phyloP scores from a whole-genome alignment of 257 asterid genomes.

The Thymus mandschuricus region DNA sequence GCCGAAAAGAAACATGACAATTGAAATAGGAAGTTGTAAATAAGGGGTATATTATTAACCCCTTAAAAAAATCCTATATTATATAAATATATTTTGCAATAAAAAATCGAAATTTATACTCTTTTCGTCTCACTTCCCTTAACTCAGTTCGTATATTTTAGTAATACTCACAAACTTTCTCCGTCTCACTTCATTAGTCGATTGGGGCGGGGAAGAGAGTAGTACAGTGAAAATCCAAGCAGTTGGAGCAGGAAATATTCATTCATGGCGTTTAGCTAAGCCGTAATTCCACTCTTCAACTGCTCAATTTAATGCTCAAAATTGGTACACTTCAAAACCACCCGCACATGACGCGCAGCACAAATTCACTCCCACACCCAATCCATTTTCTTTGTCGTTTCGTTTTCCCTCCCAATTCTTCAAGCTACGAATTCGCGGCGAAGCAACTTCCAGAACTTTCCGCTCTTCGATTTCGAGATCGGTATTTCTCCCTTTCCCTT shows the following conservation, averaged over 20 bases:
- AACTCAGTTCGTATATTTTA: no score
- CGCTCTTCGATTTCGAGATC: not conserved
- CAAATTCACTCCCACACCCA: not conserved
- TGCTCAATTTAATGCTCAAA: not conserved
- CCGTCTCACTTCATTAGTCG: no score
- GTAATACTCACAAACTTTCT: no score
- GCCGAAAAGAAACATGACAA: no score
- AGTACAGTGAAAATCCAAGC: no score
- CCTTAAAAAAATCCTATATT: no score
- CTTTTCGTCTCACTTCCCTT: no score
- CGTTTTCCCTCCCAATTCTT: not conserved
- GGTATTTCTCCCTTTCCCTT: not conserved
- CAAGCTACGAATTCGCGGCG: not conserved
- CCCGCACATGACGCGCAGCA: not conserved
- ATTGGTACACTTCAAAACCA: not conserved
- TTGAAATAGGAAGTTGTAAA: no score
- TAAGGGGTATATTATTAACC: no score
- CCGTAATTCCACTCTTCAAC: not conserved
- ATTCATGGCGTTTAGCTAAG: slow-evolving; percentile 19
- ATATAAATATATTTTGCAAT: no score
- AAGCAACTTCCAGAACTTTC: slow-evolving; percentile 15
- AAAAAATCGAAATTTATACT: no score
- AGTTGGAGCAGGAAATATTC: not conserved
- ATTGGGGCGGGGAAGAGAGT: no score
- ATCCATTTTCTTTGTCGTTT: not conserved